Base-by-base conservation (phyloP, 2,329 filamentous ascomycete genomes). In the Penicillium occitanis region DNA sequence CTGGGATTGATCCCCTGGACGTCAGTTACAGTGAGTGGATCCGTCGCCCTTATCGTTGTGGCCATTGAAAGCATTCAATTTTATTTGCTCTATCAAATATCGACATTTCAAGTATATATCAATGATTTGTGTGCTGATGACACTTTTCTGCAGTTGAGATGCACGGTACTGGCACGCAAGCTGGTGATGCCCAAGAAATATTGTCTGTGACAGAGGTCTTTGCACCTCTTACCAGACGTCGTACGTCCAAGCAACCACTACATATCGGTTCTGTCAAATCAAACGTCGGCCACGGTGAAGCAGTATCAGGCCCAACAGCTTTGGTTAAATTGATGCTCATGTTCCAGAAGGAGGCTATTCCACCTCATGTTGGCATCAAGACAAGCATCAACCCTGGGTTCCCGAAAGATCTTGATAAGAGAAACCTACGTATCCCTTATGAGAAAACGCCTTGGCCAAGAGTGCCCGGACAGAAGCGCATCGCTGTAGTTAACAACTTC, bases 131-230 rank as follows among this genome's bases (percentile, higher is more conserved):
- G 37, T 13, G 37, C 37, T 40, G 3, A 40, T 17, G 7, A 40
- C 37, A 17, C 5, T 17, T 40, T 40, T 35, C 10, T 40, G 37
- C 37, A 40, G 88, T 96, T 8, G 92, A 96, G 78, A 92, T 95
- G 88, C 92, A 96, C 76, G 92, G 91, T 14, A 96, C 92, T 2
- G 92, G 92, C 35, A 96, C 91, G 0, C 91, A 95, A 76, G 91
- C 90, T 37, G 92, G 91, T 68, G 92, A 96, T 73, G 88, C 88
- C 6, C 90, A 88, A 3, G 93, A 97, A 75, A 93, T 94, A 89
- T 83, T 87, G 0, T 92, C 90, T 0, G 90, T 96, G 58, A 87
- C 88, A 22, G 82, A 85, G 58, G 81, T 85, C 25, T 90, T 90
- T 70, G 87, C 86, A 51, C 83, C 85, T 28, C 80, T 81, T 63